Percentiles rank a stretch among this genome's conserved stretches.
These are phyloP conservation scores for Plantago rigida DNA, from an alignment of 305 asterid species.

Conservation along the genomic window DNA sequence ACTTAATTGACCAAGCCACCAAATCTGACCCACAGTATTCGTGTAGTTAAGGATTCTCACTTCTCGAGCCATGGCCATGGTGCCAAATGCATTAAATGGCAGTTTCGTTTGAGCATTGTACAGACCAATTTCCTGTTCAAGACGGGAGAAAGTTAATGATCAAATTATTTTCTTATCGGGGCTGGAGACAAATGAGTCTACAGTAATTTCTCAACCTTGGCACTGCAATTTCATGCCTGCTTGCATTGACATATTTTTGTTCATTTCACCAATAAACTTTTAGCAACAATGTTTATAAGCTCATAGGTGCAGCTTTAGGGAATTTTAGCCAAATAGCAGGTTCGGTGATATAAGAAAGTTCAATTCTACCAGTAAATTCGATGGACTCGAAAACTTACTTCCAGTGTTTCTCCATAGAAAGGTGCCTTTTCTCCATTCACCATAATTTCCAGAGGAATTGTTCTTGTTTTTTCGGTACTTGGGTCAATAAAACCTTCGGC, in stretches of 20 bases:
- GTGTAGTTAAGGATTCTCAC: conserved; percentile 35
- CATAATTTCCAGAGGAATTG: conserved; percentile 85
- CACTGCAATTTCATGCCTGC: too few species aligned
- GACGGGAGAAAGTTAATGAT: not conserved
- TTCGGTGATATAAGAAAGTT: not conserved
- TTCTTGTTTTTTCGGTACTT: conserved; percentile 78
- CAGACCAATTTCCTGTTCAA: conserved; percentile 76
- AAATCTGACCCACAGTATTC: not conserved
- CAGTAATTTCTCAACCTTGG: not conserved
- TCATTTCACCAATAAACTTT: too few species aligned
- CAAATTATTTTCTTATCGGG: too few species aligned
- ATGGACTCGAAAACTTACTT: conserved; percentile 42
- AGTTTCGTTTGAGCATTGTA: conserved; percentile 96
- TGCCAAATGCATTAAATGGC: conserved; percentile 95
- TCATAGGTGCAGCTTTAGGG: too few species aligned
- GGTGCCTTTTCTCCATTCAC: conserved; percentile 82
- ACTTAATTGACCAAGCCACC: not conserved
- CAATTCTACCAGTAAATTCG: not conserved
- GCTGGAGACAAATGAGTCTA: not conserved
- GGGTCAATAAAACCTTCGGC: conserved; percentile 97
- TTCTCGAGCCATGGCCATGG: conserved; percentile 99
- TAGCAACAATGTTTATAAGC: too few species aligned
- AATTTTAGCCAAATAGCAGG: not conserved
- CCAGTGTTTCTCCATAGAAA: conserved; percentile 78
- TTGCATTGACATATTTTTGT: too few species aligned